Base-by-base conservation (phyloP, 2,329 filamentous ascomycete species). In the Sporothrix euskadiensis region DNA sequence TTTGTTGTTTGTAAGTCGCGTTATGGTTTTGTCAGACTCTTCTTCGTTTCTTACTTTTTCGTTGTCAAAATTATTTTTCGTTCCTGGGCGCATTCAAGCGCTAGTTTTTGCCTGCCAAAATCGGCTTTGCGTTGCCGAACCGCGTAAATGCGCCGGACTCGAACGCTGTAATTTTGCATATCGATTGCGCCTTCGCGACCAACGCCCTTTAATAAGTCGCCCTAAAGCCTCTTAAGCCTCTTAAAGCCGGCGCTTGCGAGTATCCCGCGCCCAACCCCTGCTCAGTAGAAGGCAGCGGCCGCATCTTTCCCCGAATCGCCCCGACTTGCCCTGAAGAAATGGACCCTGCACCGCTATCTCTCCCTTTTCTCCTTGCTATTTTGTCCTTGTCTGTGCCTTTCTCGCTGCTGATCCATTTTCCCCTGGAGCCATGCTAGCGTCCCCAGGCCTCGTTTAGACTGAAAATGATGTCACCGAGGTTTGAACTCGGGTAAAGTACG, bases 71-170 rank as follows among this genome's bases (percentile, higher is more conserved):
- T 32, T 61, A 19, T 39, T 41, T 57, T 61, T 61, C 26, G 14
- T n/a, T 4, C 10, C 35, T 63, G 35, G 32, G 30, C 26, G 22
- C 19, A n/a, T 26, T 26, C 19, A 5, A 5, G 59, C 8, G 35
- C 35, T 44, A 65, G n/a, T 22, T 10, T 49, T 49, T 6, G 14
- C n/a, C 19, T 26, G 35, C 19, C 19, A 49, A 66, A 49, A 19
- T 56, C 66, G 66, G 49, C 66, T 69, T 56, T 56, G 47, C 66
- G 19, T 57, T 69, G 66, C 66, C 66, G 66, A 69, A 22, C 49
- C 30, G 49, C 49, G 49, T 56, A 39, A 56, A 39, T 54, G 59
- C 35, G 59, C 22, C 57, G 30, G 30, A 57, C 16, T 44, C 10
- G 7, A 9, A 32, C 57, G 57, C 39, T 41, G 26, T 30, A 59